Evolutionary conservation across 176 grass and related monocot species (phyloP).

Genomic region (Chrysopogon serrulatus): DNA sequence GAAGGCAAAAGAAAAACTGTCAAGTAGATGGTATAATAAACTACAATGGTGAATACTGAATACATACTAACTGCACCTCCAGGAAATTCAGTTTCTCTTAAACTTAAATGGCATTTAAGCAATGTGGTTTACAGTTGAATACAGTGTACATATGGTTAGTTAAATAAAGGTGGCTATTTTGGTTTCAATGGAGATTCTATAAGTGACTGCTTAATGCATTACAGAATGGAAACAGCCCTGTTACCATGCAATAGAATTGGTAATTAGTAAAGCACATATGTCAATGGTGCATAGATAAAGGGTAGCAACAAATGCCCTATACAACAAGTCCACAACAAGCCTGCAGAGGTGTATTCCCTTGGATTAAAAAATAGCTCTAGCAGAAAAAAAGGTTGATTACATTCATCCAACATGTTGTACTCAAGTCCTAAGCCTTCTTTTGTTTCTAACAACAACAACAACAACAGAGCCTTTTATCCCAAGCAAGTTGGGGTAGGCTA

Average conservation of each 20-base stretch:
- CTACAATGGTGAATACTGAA: not conserved
- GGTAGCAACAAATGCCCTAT: not conserved
- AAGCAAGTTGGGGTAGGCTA: no score
- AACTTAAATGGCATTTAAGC: conserved; percentile 4
- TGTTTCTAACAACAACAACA: no score
- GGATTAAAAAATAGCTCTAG: not conserved
- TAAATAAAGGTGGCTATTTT: not conserved
- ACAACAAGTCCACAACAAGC: not conserved
- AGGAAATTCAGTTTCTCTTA: not conserved
- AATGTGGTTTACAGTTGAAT: conserved; percentile 16
- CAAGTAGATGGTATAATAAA: not conserved
- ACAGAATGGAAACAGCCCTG: not conserved
- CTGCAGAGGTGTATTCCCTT: not conserved
- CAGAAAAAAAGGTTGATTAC: not conserved
- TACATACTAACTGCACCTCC: not conserved
- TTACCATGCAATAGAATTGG: not conserved
- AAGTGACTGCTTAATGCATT: conserved; percentile 11
- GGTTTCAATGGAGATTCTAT: not conserved
- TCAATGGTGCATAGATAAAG: conserved; percentile 7
- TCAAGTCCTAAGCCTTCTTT: not conserved
- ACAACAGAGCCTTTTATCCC: no score
- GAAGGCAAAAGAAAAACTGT: conserved; percentile 23
- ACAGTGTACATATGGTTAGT: not conserved
- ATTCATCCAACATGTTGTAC: not conserved
- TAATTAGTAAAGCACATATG: not conserved